Evolutionary conservation across 192 early-diverging fungal genomes (phyloP).

Genomic region (Mortierella alpina): DNA sequence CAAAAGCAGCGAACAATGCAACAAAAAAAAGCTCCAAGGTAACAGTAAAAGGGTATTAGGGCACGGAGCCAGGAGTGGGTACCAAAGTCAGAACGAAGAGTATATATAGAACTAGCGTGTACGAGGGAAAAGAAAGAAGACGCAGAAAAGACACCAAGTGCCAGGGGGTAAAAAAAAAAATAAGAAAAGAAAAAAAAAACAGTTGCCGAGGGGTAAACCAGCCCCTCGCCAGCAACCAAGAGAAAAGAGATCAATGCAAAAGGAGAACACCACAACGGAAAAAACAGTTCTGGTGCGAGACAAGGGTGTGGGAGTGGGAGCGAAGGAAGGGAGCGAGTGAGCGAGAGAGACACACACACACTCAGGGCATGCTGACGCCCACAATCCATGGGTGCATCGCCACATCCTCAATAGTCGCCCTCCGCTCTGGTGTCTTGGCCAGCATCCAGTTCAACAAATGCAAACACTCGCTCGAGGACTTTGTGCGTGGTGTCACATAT

Average conservation of each 20-base stretch:
- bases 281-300: background rate
- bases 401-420: slow-evolving; percentile 67
- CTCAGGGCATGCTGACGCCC: slow-evolving; percentile 35
- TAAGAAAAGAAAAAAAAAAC: background rate
- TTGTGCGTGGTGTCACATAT: slow-evolving; percentile 47
- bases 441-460: slow-evolving; percentile 71
- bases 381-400: slow-evolving; percentile 67
- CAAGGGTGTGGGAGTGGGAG: background rate
- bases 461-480: slow-evolving; percentile 60
- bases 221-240: background rate
- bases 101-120: no score
- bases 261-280: background rate
- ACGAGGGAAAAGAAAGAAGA: no score
- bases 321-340: background rate
- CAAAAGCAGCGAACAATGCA: no score
- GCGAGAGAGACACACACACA: no score
- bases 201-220: background rate
- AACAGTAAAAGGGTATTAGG: no score
- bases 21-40: no score
- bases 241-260: background rate
- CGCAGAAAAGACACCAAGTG: background rate
- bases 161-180: background rate
- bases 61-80: no score
- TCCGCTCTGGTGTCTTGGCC: slow-evolving; percentile 59
- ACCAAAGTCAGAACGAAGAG: no score